Evolutionary conservation across 2,329 filamentous ascomycete species (phyloP), one percentile per base, ranked within the genome.

Genomic region (Tricladium varicosporioides): DNA sequence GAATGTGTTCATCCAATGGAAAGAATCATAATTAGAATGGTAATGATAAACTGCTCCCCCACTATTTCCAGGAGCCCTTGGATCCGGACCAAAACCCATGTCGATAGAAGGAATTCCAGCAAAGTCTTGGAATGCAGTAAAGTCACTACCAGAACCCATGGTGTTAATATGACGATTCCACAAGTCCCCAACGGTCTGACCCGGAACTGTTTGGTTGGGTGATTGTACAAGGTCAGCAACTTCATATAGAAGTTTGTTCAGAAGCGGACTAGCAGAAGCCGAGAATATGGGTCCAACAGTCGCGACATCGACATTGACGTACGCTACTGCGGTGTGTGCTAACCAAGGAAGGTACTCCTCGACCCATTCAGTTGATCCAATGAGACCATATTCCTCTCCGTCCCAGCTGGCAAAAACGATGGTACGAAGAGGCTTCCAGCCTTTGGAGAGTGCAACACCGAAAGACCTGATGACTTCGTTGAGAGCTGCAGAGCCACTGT

Each of bases 341-440:
- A 95, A 80, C 89, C 89, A 94, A 0, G 87, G 84, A 1, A 91
- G 71, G 58, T 90, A 86, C 57, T 95, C 90, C 68, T 95, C 90
- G 0, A 95, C 89, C 88, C 89, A 95, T 68, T 95, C 91, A 0
- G 89, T 92, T 2, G 86, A 91, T 1, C 91, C 91, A 7, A 95
- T 72, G 1, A 94, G 75, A 0, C 88, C 89, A 65, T 93, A 93
- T 72, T 95, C 91, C 71, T 89, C 86, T 0, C 80, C 85, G 62
- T 89, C 86, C 85, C 85, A 89, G 0, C 75, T 79, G 18, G 89
- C 92, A 69, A 97, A 93, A 43, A 97, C 90, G 56, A 97, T 91
- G 0, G 93, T 97, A 18, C 93, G 87, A 16, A 92, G 79, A 0
- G 94, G 90, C 71, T 87, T 91, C 90, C 90, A 95, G 13, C 90